Conservation (phyloP, 2,329 filamentous ascomycete species). For the Capronia epimyces region DNA sequence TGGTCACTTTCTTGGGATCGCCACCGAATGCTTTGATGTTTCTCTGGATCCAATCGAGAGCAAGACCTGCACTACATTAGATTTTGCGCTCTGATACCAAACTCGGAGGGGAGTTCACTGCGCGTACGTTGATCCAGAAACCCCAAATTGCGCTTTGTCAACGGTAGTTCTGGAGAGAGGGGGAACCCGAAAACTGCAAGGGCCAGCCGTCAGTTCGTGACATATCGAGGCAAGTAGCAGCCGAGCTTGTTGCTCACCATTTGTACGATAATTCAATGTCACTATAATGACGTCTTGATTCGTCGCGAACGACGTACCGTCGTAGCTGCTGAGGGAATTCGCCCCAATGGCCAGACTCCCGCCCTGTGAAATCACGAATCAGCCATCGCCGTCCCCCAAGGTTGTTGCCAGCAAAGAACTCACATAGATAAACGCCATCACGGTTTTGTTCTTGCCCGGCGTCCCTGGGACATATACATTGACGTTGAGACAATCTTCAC, state of each 20-base stretch:
- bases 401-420: neutral
- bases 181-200: slow-evolving; percentile 40
- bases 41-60: slow-evolving; percentile 35
- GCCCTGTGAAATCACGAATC: slow-evolving; percentile 22
- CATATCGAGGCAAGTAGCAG: neutral
- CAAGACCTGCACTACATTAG: slow-evolving; percentile 26
- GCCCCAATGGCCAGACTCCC: slow-evolving; percentile 36
- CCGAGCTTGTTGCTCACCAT: slow-evolving; percentile 14
- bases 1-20: slow-evolving; percentile 34
- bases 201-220: neutral
- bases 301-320: slow-evolving; percentile 36
- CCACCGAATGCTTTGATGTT: slow-evolving; percentile 36
- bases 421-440: slow-evolving; percentile 39
- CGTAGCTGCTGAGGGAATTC: slow-evolving; percentile 31
- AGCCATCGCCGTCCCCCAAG: neutral
- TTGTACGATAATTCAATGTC: slow-evolving; percentile 35
- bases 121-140: slow-evolving; percentile 24
- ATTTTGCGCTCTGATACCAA: neutral
- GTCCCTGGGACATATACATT: slow-evolving; percentile 39
- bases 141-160: slow-evolving; percentile 33
- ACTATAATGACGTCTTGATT: slow-evolving; percentile 37
- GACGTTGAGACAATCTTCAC: slow-evolving; percentile 40
- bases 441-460: slow-evolving; percentile 30
- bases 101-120: neutral
- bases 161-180: slow-evolving; percentile 34